Base-by-base conservation (phyloP, 371 early-diverging fungal species). In the Massospora cicadina region DNA sequence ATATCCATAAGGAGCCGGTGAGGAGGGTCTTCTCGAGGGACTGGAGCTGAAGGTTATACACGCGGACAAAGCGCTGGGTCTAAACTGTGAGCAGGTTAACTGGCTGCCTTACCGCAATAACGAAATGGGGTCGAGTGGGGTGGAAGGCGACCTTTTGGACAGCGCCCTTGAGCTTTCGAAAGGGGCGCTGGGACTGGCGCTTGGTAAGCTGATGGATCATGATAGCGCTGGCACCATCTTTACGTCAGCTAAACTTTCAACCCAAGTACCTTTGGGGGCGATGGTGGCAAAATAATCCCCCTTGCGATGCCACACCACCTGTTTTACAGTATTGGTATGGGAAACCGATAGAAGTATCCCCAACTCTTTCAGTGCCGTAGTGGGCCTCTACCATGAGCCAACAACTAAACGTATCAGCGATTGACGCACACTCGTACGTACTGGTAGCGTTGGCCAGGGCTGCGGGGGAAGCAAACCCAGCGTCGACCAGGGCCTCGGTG, bases 201-300 rank as follows among this genome's bases (percentile, higher is more conserved):
- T 86, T 86, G 54, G 92, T 84, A 43, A 93, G 67, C 75, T 95
- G 94, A 77, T 98, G 98, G 64, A 98, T 89, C 54, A 87, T 72
- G 3, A 98, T 87, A 1, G 92, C 78, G 23, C 71, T 55, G 23
- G 65, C 65, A 21, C 64, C 72, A 29, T 72, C 77, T 75, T 54
- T 12, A 55, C 7, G 13, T 53, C 10, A 60, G 31, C 21, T 26
- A 24, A 12, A 24, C 12, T n/a, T 5, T 2, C 23, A 17, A 25
- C 3, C 25, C n/a, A 17, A 60, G 75, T 74, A 62, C 81, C 78
- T 33, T 80, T 88, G 2, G 93, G 84, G 0, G 86, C 77, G 7
- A 93, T 83, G 5, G 90, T 85, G 1, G 89, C 83, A 72, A 96
- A 82, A 72, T 98, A 96, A 73, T 98, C 95, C 67, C 98, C 98